Conservation (phyloP, 345 rosid species). For the Capsella bursapastoris region DNA sequence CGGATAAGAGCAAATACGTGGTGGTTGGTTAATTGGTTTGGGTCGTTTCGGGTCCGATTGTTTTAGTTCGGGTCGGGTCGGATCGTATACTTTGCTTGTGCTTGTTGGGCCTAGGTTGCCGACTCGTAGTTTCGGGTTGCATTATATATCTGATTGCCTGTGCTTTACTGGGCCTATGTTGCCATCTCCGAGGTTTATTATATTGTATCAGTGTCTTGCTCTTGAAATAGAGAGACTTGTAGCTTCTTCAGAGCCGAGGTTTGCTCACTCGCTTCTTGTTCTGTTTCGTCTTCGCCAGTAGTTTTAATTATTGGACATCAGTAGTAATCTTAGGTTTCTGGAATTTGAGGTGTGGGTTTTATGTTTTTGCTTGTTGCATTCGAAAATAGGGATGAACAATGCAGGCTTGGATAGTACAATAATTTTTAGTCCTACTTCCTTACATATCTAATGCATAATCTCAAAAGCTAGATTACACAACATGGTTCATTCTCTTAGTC, state of each 20-base stretch:
- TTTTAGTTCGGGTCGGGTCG: background rate
- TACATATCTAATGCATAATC: constrained; percentile 25
- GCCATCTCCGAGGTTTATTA: background rate
- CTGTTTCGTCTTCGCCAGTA: background rate
- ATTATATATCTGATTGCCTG: background rate
- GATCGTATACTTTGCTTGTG: too few species aligned
- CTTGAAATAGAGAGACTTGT: background rate
- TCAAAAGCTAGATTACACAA: constrained; percentile 2
- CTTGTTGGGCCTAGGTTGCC: constrained; percentile 17
- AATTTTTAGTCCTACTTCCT: constrained; percentile 10
- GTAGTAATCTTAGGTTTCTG: background rate
- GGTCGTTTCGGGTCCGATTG: background rate
- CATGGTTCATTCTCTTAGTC: constrained; percentile 12
- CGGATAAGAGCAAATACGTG: constrained; percentile 48
- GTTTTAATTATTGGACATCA: too few species aligned
- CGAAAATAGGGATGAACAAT: constrained; percentile 9
- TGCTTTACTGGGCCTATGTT: constrained; percentile 15
- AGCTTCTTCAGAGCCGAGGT: constrained; percentile 16
- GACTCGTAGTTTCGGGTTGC: background rate
- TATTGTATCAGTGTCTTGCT: background rate
- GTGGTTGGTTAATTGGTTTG: constrained; percentile 33
- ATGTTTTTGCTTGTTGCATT: background rate
- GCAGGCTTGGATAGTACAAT: background rate
- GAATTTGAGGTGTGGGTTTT: background rate
- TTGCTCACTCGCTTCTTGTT: constrained; percentile 9